A percentile compares a stretch with the other conserved stretches of the same genome.
Conservation (phyloP, 2,329 filamentous ascomycete genomes). For the Ciborinia camelliae region DNA sequence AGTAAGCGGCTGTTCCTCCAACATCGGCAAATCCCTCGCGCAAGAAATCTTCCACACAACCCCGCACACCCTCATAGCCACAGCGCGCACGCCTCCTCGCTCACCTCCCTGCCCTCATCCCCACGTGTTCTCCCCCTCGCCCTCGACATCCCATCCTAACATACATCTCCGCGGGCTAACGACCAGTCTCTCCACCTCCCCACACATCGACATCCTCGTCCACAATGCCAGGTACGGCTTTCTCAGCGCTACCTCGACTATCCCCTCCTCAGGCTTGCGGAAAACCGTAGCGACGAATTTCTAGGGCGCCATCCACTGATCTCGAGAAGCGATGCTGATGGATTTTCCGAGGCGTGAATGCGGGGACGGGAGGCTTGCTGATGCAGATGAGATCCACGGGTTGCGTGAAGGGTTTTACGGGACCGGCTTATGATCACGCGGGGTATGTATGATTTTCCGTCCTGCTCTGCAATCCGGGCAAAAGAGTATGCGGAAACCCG, state of each 20-base stretch:
- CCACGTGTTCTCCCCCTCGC: constrained; percentile 43
- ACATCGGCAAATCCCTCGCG: constrained; percentile 43
- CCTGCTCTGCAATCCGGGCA: no score
- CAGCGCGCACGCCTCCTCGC: constrained; percentile 43
- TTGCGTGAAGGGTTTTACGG: constrained; percentile 37
- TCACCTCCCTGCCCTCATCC: constrained; percentile 41
- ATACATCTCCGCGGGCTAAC: constrained; percentile 36
- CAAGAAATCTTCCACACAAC: constrained; percentile 38
- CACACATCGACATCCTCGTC: constrained; percentile 51
- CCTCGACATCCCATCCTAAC: constrained; percentile 49
- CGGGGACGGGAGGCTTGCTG: constrained; percentile 37
- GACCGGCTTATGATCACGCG: constrained; percentile 40
- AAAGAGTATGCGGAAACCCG: not conserved
- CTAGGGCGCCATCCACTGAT: constrained; percentile 19
- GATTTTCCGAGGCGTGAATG: constrained; percentile 21
- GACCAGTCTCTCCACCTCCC: constrained; percentile 44
- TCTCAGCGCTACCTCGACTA: constrained; percentile 48
- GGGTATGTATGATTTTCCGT: constrained; percentile 22
- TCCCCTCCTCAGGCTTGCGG: constrained; percentile 35
- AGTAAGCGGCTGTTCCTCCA: constrained; percentile 47
- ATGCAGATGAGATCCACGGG: constrained; percentile 42
- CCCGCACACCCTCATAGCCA: constrained; percentile 44
- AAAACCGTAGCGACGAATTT: constrained; percentile 39
- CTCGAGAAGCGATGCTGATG: constrained; percentile 12
- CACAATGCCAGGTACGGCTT: constrained; percentile 50